Base-by-base conservation (phyloP, 352 stramenopile species). In the Pythium periplocum region DNA sequence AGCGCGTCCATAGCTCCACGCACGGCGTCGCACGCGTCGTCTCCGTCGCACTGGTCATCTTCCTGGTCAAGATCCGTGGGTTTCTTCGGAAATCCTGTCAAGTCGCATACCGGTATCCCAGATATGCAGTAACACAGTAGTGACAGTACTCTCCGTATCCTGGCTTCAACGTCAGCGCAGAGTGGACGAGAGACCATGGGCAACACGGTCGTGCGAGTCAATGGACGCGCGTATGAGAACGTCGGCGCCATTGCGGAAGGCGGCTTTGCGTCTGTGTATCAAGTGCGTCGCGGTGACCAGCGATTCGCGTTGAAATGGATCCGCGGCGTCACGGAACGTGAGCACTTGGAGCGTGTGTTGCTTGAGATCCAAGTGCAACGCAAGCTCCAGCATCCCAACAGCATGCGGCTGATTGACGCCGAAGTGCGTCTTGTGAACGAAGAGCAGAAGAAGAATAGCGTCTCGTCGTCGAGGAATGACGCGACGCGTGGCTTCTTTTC, bases 311-410 rank as follows among this genome's bases (percentile, higher is more conserved):
- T 93, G 37, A 95, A 95, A 51, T 82, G 71, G 71, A 73, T 65
- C 56, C 66, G 78, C 53, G 66, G 66, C 40, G 58, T 86, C 55
- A 55, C 68, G 32, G 77, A 86, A 34, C 48, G 51, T 47, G 83
- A 89, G 53, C 63, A 86, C 17, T 51, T 90, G 31, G 59, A 74
- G 62, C 71, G 83, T 4, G 55, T 86, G 48, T 61, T 83, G 48
- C 61, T 86, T 26, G 83, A 95, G 64, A 76, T 95, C 48, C 62
- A 76, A 53, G 70, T 93, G 51, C 78, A 91, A 56, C 61, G 73
- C 26, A 60, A 59, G 37, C 58, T 95, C 32, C 66, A 65, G 48
- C 75, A 90, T 57, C 57, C 51, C 0, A 78, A 93, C 48, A 59
- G 71, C 12, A 43, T 92, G 59, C 62, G 53, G 7, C 64, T 95